Percentiles rank a stretch among this genome's conserved stretches.
These are phyloP conservation scores for Shiraia bambusicola DNA, from an alignment of 2,329 filamentous ascomycete genomes.

Conservation along the genomic window DNA sequence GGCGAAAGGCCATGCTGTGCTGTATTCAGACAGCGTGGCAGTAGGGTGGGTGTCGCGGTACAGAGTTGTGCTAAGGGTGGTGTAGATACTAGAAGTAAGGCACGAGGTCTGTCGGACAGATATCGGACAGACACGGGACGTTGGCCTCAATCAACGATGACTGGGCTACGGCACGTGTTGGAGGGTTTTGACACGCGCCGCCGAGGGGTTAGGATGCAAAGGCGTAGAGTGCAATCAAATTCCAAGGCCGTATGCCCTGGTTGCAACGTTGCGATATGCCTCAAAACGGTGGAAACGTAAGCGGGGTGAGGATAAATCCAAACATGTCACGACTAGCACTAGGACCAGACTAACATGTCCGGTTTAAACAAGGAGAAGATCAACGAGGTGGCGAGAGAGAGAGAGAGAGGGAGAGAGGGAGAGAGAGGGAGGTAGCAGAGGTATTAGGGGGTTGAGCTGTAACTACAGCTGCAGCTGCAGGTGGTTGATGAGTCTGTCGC, in stretches of 20 bases:
- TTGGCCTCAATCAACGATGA: neutral
- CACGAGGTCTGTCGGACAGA: conserved; percentile 17
- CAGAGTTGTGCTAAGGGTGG: too few relatives aligned
- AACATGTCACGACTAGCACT: conserved; percentile 23
- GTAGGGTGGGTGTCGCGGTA: conserved; percentile 13
- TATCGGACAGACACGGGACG: conserved; percentile 11
- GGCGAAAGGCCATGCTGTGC: conserved; percentile 41
- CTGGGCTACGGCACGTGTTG: neutral
- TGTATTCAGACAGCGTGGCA: conserved; percentile 9
- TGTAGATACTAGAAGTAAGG: conserved; percentile 19
- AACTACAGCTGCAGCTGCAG: too few relatives aligned
- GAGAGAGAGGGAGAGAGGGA: conserved; percentile 2
- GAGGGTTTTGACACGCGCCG: neutral
- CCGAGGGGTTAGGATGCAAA: neutral
- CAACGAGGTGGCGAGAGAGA: conserved; percentile 15
- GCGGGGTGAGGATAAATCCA: conserved; percentile 15
- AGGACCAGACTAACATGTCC: conserved; percentile 18
- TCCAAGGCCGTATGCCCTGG: conserved; percentile 21
- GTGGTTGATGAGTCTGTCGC: too few relatives aligned
- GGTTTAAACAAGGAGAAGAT: conserved; percentile 20
- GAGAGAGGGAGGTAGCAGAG: neutral
- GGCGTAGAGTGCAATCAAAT: too few relatives aligned
- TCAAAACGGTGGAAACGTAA: neutral
- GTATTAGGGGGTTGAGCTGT: neutral
- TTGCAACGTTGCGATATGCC: conserved; percentile 11